Percentiles rank a stretch among this genome's conserved stretches.
These are phyloP conservation scores for Pythium brachiatum DNA, from an alignment of 352 stramenopile species.

Conservation along the genomic window DNA sequence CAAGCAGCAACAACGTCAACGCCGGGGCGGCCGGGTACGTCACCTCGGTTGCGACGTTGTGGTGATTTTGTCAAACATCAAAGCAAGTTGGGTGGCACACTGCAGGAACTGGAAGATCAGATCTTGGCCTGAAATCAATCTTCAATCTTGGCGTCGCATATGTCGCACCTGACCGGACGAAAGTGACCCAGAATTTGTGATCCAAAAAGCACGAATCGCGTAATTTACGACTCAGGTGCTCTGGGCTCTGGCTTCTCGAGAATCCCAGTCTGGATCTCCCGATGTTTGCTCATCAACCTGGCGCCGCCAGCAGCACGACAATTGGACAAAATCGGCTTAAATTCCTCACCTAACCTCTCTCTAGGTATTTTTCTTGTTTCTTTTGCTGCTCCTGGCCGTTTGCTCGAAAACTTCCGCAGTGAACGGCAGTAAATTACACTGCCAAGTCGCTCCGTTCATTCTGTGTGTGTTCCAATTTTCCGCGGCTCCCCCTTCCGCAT, in stretches of 20 bases:
- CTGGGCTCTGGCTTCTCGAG: not conserved
- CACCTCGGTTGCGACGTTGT: not conserved
- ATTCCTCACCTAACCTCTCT: not conserved
- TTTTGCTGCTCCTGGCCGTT: not conserved
- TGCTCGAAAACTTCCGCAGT: not conserved
- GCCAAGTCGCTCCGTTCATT: slow-evolving; percentile 1
- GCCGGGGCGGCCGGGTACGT: too few species aligned
- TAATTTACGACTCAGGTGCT: not conserved
- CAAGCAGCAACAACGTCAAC: not conserved
- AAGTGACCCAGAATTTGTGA: not conserved
- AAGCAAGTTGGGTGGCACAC: not conserved
- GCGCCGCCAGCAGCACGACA: not conserved
- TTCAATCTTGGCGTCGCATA: not conserved
- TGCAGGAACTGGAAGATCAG: too few species aligned
- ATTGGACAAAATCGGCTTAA: not conserved
- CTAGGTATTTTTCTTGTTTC: not conserved
- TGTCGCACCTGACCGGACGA: not conserved
- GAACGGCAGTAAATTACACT: not conserved
- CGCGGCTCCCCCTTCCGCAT: slow-evolving; percentile 6
- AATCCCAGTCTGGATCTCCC: slow-evolving; percentile 3
- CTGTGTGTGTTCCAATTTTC: slow-evolving; percentile 11
- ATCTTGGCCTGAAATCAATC: not conserved
- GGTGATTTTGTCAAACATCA: not conserved
- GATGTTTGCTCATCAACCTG: slow-evolving; percentile 12
- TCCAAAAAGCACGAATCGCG: not conserved